Conservation (phyloP, 2,329 filamentous ascomycete genomes). For the Penicillium sp. region DNA sequence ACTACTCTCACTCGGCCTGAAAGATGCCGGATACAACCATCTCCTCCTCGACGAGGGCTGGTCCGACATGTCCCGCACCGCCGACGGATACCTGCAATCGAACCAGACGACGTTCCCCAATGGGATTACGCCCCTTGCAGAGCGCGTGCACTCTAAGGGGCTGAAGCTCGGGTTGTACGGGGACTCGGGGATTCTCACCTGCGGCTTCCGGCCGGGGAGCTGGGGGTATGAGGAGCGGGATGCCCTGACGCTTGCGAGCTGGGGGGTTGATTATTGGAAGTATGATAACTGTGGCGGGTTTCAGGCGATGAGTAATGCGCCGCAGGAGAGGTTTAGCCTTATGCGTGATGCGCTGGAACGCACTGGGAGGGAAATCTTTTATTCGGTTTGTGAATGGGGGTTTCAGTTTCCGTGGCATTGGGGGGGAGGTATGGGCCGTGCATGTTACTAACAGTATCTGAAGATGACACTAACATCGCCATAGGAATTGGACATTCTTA, state of each 20-base stretch:
- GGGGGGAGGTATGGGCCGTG: constrained; percentile 38
- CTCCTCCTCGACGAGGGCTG: constrained; percentile 50
- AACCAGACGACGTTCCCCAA: constrained; percentile 56
- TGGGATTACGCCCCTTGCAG: background rate
- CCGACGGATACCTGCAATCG: constrained; percentile 28
- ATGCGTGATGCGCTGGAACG: constrained; percentile 55
- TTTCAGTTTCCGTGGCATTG: constrained; percentile 52
- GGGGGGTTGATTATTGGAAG: constrained; percentile 62
- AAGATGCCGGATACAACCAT: constrained; percentile 30
- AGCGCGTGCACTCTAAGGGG: background rate
- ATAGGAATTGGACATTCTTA: constrained; percentile 28
- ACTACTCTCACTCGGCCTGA: constrained; percentile 7
- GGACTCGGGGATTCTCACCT: constrained; percentile 30
- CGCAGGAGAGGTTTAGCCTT: constrained; percentile 43
- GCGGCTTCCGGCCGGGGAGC: constrained; percentile 55
- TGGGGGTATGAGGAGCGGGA: constrained; percentile 59
- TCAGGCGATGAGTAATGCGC: constrained; percentile 27
- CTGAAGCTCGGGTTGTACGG: constrained; percentile 48
- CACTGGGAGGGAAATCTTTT: constrained; percentile 51
- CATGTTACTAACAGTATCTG: no score
- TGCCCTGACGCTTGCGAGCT: constrained; percentile 58
- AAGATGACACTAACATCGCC: no score
- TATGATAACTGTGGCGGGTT: constrained; percentile 57
- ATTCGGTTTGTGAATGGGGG: constrained; percentile 57
- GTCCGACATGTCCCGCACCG: constrained; percentile 32